Evolutionary conservation across 2,329 filamentous ascomycete species (phyloP), one percentile per base, ranked within the genome.

Genomic region (Epicoccum nigrum): DNA sequence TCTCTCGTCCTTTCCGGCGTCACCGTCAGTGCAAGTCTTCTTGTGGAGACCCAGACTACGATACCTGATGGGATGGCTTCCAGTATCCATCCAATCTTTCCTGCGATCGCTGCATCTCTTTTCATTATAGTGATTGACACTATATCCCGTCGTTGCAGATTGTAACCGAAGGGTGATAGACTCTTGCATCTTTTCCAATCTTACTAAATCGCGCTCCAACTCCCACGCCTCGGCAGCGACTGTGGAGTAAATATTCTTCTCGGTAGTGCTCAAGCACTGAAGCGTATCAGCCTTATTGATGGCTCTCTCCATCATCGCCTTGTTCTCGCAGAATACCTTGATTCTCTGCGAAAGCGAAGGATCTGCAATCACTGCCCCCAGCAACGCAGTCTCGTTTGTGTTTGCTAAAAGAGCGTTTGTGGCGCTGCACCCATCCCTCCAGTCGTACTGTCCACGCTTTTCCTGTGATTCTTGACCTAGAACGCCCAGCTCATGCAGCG

Each of bases 161-260:
- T 39, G 27, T 7, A 25, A 12, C 6, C 28, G 38, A 4, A 11
- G 11, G 8, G 7, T 30, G 3, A 35, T 12, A 8, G 38, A 12
- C 7, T 47, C 3, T 7, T 30, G 27, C 0, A 32, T 30, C 7
- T 21, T 23, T 4, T 47, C 32, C 21, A 47, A 21, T 5, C 16
- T 34, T 4, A 32, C 12, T 8, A 47, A 27, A 20, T 47, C 43
- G 21, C 28, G 32, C 28, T 52, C n/a, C 16, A 47, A 21, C 28
- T 47, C 39, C 44, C 25, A 47, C 7, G 19, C 43, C 15, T 39
- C 38, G 1, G 38, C 39, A n/a, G 30, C 38, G 4, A 20, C 37
- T 2, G 8, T 30, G 12, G 33, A 40, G 4, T 19, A 13, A 3
- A 7, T 17, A 19, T 39, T 16, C 17, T 20, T 47, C 3, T 47